Conservation (phyloP, 2,329 filamentous ascomycete genomes). For the Pseudodiploospora longispora region DNA sequence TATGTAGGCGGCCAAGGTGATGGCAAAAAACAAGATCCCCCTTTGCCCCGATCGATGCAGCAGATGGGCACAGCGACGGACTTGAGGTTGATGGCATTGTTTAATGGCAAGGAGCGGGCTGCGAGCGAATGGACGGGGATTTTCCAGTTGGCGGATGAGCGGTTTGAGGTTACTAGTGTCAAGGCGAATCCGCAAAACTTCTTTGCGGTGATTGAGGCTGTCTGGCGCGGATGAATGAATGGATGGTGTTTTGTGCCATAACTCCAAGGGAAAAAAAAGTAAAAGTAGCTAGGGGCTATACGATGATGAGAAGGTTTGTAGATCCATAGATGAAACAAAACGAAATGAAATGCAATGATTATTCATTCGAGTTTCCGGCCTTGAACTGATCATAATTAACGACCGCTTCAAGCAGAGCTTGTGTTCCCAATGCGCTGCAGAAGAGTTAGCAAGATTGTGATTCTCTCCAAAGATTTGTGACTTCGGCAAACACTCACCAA, state of each 20-base stretch:
- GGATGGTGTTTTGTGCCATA: no score
- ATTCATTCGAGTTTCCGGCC: neutral
- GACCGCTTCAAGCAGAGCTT: slow-evolving; percentile 18
- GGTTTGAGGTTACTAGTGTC: slow-evolving; percentile 5
- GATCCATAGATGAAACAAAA: no score
- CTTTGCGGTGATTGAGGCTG: no score
- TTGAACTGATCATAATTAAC: slow-evolving; percentile 13
- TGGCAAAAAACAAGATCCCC: slow-evolving; percentile 13
- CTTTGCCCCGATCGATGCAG: neutral
- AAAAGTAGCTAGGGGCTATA: no score
- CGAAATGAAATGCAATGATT: no score
- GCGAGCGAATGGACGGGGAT: slow-evolving; percentile 9
- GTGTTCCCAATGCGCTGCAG: slow-evolving; percentile 17
- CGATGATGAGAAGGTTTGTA: no score
- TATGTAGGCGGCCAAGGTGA: slow-evolving; percentile 18
- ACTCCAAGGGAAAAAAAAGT: no score
- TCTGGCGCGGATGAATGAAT: no score
- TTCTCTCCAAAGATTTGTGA: no score
- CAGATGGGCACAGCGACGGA: slow-evolving; percentile 16
- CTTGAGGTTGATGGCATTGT: slow-evolving; percentile 38
- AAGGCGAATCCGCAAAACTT: neutral
- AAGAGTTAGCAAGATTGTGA: neutral
- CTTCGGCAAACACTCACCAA: slow-evolving; percentile 14
- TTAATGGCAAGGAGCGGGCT: slow-evolving; percentile 26
- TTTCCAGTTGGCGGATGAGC: slow-evolving; percentile 9